Evolutionary conservation across 163 green algal species (phyloP).

Genomic region (Scenedesmus sp.): DNA sequence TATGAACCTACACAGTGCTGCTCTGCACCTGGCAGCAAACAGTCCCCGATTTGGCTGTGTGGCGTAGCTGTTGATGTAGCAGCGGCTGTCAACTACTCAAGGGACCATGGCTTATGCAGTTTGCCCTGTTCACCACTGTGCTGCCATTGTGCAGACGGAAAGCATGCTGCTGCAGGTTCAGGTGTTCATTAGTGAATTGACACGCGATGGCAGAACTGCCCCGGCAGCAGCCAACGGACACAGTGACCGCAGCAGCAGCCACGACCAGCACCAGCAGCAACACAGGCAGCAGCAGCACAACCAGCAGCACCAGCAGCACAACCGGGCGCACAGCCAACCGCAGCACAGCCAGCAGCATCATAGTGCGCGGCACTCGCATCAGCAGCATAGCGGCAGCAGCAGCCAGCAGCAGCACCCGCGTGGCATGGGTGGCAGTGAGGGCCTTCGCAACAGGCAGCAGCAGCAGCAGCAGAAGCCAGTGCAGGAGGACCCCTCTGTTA

Average conservation of each 20-base stretch:
- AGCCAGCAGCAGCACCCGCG: slow-evolving; percentile 43
- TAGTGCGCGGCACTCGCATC: background rate
- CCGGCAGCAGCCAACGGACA: background rate
- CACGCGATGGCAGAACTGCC: background rate
- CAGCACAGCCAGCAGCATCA: slow-evolving; percentile 29
- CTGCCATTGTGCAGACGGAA: slow-evolving; percentile 33
- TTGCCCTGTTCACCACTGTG: background rate
- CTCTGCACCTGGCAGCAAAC: too few species aligned
- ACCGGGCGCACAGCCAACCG: background rate
- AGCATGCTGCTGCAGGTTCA: slow-evolving; percentile 29
- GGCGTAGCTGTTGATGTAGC: too few species aligned
- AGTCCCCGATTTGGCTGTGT: too few species aligned
- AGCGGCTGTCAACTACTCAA: background rate
- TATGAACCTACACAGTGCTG: too few species aligned
- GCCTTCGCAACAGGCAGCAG: slow-evolving; percentile 27
- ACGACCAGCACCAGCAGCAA: background rate
- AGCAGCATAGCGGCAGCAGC: slow-evolving; percentile 33
- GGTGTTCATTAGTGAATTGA: slow-evolving; percentile 18
- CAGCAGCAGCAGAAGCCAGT: slow-evolving; percentile 26
- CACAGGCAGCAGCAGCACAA: slow-evolving; percentile 30
- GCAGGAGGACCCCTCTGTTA: slow-evolving; percentile 32
- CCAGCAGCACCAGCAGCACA: slow-evolving; percentile 21
- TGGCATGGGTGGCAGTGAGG: slow-evolving; percentile 39
- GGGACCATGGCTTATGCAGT: background rate
- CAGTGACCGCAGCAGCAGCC: background rate